Percentiles rank a stretch among this genome's conserved stretches.
Evolutionary conservation across 1,284 basidiomycete genomes (phyloP).

Genomic region (Trichosporon asahii): DNA sequence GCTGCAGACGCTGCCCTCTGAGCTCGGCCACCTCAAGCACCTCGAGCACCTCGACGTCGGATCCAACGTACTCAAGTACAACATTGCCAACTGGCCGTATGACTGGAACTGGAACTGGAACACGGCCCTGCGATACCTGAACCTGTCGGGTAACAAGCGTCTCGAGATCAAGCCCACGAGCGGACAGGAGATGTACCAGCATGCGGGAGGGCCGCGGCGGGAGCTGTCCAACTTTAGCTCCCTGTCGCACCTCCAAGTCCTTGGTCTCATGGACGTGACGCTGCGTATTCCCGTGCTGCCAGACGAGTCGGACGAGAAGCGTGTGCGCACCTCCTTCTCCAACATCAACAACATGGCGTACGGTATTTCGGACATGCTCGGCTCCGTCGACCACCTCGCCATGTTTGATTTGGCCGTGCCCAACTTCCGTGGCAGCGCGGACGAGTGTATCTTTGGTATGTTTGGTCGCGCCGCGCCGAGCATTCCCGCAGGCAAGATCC

Average conservation of each 20-base stretch:
- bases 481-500: slow-evolving; percentile 50
- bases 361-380: slow-evolving; percentile 94
- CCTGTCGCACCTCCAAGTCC: slow-evolving; percentile 73
- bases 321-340: slow-evolving; percentile 86
- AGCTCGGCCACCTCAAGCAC: slow-evolving; percentile 76
- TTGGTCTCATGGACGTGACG: slow-evolving; percentile 98
- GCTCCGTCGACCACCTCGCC: slow-evolving; percentile 67
- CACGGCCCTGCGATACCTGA: slow-evolving; percentile 83
- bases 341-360: slow-evolving; percentile 93
- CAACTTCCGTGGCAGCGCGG: slow-evolving; percentile 70
- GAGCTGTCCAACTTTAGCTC: slow-evolving; percentile 81
- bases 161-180: slow-evolving; percentile 75
- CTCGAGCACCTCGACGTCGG: slow-evolving; percentile 87
- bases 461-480: slow-evolving; percentile 77
- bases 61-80: slow-evolving; percentile 93
- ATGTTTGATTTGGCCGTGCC: slow-evolving; percentile 94
- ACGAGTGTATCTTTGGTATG: slow-evolving; percentile 94
- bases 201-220: slow-evolving; percentile 34
- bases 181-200: slow-evolving; percentile 50
- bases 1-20: slow-evolving; percentile 85
- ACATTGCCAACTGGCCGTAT: slow-evolving; percentile 97
- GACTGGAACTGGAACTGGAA: slow-evolving; percentile 99
- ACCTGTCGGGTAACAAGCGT: slow-evolving; percentile 80
- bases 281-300: slow-evolving; percentile 78
- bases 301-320: slow-evolving; percentile 85